phyloP scores from a whole-genome alignment of 495 filamentous ascomycete genomes.

The Paragyromitra xinjiangensis region DNA sequence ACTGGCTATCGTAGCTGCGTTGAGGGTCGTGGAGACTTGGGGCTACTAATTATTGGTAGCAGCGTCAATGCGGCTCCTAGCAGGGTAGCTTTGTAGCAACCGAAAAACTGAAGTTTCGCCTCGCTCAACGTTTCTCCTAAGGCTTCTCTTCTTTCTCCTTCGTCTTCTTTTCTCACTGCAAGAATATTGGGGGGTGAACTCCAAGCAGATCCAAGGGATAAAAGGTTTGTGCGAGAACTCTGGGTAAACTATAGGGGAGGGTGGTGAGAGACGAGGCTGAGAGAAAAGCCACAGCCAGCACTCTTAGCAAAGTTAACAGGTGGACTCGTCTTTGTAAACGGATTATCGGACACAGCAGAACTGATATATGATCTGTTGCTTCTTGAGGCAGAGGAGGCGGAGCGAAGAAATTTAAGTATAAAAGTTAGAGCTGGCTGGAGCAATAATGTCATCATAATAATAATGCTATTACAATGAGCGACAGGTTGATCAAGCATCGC shows the following conservation, averaged over 20 bases:
- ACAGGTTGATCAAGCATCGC: conserved; percentile 10
- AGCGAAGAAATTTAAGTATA: conserved; percentile 43
- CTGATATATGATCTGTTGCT: conserved; percentile 52
- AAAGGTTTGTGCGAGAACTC: neutral
- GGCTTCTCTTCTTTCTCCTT: conserved; percentile 1
- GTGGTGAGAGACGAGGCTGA: conserved; percentile 33
- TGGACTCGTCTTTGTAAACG: conserved; percentile 29
- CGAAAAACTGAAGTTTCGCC: conserved; percentile 1
- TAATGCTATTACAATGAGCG: conserved; percentile 1
- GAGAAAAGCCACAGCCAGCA: conserved; percentile 25
- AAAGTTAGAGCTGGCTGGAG: conserved; percentile 17
- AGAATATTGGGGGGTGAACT: neutral
- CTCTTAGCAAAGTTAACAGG: conserved; percentile 14
- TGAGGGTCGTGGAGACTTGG: neutral
- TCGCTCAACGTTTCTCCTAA: neutral
- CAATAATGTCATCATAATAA: conserved; percentile 43
- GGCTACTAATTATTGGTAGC: conserved; percentile 47
- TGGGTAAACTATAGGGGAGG: neutral
- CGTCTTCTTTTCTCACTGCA: neutral
- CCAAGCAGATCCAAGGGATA: neutral
- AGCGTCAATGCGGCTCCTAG: conserved; percentile 33
- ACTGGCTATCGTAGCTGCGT: conserved; percentile 8
- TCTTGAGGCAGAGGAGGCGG: conserved; percentile 39
- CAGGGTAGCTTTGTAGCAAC: conserved; percentile 17
- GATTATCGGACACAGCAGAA: conserved; percentile 38